These are phyloP conservation scores for Flammula alnicola DNA, from an alignment of 1,284 basidiomycete genomes.

Conservation along the genomic window DNA sequence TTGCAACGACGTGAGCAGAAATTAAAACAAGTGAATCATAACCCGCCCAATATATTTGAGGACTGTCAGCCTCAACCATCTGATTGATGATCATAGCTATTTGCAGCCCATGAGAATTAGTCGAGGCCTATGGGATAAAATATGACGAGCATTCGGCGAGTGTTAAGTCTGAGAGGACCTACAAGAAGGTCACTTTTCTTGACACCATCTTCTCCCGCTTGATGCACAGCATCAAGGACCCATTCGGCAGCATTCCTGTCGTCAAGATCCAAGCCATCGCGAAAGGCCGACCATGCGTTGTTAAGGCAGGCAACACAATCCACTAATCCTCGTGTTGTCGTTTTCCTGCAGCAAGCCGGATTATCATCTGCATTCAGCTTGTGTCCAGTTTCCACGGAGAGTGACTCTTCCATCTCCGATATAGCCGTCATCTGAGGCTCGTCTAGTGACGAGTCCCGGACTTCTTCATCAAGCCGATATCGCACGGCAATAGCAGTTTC, in stretches of 20 bases:
- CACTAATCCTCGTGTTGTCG: conserved; percentile 45
- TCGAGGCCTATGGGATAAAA: conserved; percentile 16
- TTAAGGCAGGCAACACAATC: conserved; percentile 65
- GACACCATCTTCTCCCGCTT: conserved; percentile 51
- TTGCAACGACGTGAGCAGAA: conserved; percentile 48
- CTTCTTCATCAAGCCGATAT: conserved; percentile 32
- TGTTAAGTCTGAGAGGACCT: not conserved
- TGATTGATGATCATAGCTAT: conserved; percentile 41
- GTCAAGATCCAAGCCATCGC: conserved; percentile 37
- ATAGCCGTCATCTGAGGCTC: conserved; percentile 21
- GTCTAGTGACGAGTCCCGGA: conserved; percentile 7
- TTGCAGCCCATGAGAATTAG: conserved; percentile 25
- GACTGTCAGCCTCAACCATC: conserved; percentile 52
- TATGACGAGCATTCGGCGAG: conserved; percentile 2
- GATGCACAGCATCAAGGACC: conserved; percentile 47
- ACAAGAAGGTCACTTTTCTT: conserved; percentile 49
- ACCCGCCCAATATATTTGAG: conserved; percentile 71
- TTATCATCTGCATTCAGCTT: conserved; percentile 48
- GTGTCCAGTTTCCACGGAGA: conserved; percentile 38
- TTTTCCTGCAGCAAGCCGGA: conserved; percentile 54
- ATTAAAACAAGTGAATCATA: conserved; percentile 64
- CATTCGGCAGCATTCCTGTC: conserved; percentile 41
- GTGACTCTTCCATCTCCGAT: conserved; percentile 7
- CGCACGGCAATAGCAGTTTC: conserved; percentile 65
- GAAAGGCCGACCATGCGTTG: conserved; percentile 42